These are phyloP conservation scores for Chrysochromulina tobinii DNA, from an alignment of 78 protist genomes.

Conservation along the genomic window DNA sequence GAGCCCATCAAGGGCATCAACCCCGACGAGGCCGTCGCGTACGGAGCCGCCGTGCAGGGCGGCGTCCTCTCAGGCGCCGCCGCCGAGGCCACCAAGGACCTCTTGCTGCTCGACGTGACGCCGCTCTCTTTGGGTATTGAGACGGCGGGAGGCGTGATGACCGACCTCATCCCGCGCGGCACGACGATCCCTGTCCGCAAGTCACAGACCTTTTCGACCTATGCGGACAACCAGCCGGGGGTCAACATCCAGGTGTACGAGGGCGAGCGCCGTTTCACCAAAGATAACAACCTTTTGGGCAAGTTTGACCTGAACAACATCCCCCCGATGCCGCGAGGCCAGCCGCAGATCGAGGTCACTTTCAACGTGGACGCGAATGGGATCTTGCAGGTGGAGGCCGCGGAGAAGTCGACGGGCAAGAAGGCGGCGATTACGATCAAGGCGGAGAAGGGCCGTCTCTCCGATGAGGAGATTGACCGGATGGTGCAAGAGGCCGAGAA, in stretches of 20 bases:
- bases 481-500: slow-evolving; percentile 94
- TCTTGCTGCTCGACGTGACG: slow-evolving; percentile 65
- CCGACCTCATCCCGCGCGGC: slow-evolving; percentile 90
- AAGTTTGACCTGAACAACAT: slow-evolving; percentile 93
- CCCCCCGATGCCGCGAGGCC: slow-evolving; percentile 97
- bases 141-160: slow-evolving; percentile 97
- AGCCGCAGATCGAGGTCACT: slow-evolving; percentile 96
- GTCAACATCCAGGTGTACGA: slow-evolving; percentile 92
- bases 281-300: slow-evolving; percentile 95
- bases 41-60: slow-evolving; percentile 78
- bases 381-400: slow-evolving; percentile 93
- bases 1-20: slow-evolving; percentile 77
- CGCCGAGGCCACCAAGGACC: slow-evolving; percentile 2
- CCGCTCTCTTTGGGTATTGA: slow-evolving; percentile 83
- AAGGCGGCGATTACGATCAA: slow-evolving; percentile 91
- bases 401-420: slow-evolving; percentile 82
- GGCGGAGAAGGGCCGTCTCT: slow-evolving; percentile 92
- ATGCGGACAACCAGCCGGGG: slow-evolving; percentile 92
- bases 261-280: slow-evolving; percentile 94
- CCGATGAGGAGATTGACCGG: slow-evolving; percentile 89
- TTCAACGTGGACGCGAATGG: slow-evolving; percentile 96
- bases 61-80: slow-evolving; percentile 61
- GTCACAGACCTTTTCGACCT: slow-evolving; percentile 92
- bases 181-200: slow-evolving; percentile 95
- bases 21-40: slow-evolving; percentile 79